These are phyloP conservation scores for Purpureocillium takamizusanense DNA, from an alignment of 2,329 filamentous ascomycete genomes.

Conservation along the genomic window DNA sequence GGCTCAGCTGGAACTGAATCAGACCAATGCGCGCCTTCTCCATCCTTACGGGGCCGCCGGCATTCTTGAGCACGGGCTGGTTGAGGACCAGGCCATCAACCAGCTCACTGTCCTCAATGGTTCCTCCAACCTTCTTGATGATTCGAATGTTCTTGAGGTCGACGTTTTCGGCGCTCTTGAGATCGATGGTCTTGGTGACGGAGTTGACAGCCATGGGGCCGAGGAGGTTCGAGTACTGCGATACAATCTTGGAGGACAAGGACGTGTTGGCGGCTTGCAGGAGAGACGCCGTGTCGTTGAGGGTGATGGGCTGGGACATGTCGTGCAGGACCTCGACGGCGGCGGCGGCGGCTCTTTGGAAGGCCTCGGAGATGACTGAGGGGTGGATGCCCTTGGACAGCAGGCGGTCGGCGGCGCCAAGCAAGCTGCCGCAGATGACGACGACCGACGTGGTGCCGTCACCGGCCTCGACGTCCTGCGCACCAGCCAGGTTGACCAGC, in stretches of 20 bases:
- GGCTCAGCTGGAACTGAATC: constrained; percentile 97
- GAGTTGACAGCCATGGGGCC: constrained; percentile 98
- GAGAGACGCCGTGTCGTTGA: constrained; percentile 80
- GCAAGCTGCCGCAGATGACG: constrained; percentile 89
- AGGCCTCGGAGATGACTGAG: constrained; percentile 93
- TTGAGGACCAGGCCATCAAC: constrained; percentile 89
- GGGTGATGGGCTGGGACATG: constrained; percentile 89
- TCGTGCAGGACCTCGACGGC: constrained; percentile 85
- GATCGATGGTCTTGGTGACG: constrained; percentile 89
- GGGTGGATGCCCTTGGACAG: constrained; percentile 92
- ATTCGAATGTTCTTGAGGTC: constrained; percentile 95
- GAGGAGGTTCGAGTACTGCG: constrained; percentile 88
- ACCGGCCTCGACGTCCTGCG: constrained; percentile 96
- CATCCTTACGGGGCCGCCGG: constrained; percentile 81
- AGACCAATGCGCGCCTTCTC: constrained; percentile 96
- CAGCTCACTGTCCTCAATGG: constrained; percentile 97
- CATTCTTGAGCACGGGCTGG: constrained; percentile 88
- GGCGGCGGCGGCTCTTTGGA: constrained; percentile 86
- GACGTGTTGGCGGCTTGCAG: constrained; percentile 96
- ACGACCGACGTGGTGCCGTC: constrained; percentile 98
- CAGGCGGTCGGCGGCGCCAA: constrained; percentile 87
- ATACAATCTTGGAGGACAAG: constrained; percentile 96
- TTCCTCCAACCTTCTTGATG: constrained; percentile 94
- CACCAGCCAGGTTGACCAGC: constrained; percentile 93
- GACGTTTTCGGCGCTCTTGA: constrained; percentile 92